Evolutionary conservation across 1,284 basidiomycete species (phyloP), one percentile per base, ranked within the genome.

Genomic region (Coniophora puteana): DNA sequence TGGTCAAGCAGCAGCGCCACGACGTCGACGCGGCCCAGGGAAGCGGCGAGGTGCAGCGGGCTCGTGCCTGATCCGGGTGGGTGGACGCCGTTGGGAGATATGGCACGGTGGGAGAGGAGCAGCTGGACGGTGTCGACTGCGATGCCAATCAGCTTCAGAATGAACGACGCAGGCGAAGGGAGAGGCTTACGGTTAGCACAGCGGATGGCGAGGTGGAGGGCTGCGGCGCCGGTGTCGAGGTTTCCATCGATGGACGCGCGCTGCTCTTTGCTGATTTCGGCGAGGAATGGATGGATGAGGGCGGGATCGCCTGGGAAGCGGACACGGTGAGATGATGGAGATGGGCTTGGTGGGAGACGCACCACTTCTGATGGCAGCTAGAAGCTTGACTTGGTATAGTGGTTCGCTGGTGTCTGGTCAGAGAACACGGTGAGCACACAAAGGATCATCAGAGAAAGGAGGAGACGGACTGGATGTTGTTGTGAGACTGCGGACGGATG

Each of bases 41-140:
- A 82, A 0, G 88, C 82, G 0, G 93, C 93, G 8, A 97, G 75
- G 59, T 98, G 94, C 0, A 97, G 72, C 0, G 93, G 74, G 0
- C 93, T 93, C 5, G 84, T 88, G 3, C 83, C 82, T 0, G 85
- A 83, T 2, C 73, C 78, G 0, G 78, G 72, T 0, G 83, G 80
- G 43, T 89, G 73, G 13, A 84, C 61, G 11, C 84, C 78, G 51
- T 88, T 87, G 0, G 89, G 86, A 27, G 87, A 89, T 24, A 90
- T 83, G 24, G 80, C 72, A 49, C 83, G 74, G 66, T 93, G 76
- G 8, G 79, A 73, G 36, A 93, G 67, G 12, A 94, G 70, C 5
- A 91, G 65, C 77, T 87, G 51, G 26, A 50, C 48, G 0, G 57
- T 59, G 30, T 59, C 59, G 27, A 40, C 61, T 59, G 22, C 11